Conservation (phyloP, 768 basidiomycete genomes). For the Pleurotus salmoneostramineus region DNA sequence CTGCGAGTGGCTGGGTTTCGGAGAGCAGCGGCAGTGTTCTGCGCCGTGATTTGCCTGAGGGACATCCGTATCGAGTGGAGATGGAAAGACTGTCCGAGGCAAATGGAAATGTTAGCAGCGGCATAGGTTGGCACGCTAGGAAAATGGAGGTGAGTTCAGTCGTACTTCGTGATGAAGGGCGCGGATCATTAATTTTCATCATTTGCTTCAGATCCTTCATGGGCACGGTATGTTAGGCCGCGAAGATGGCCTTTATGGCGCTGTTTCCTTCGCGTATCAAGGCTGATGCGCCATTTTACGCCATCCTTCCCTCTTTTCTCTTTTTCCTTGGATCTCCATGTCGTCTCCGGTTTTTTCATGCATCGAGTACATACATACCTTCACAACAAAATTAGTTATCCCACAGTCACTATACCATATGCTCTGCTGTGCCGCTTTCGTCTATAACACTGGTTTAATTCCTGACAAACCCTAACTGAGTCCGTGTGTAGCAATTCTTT, state of each 20-base stretch:
- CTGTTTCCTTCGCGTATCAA: constrained; percentile 92
- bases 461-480: too few relatives aligned
- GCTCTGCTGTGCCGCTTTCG: too few relatives aligned
- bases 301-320: background rate
- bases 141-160: constrained; percentile 90
- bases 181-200: constrained; percentile 6
- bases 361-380: too few relatives aligned
- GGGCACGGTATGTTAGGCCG: constrained; percentile 89
- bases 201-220: constrained; percentile 58
- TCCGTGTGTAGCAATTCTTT: too few relatives aligned
- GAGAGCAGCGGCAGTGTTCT: constrained; percentile 39
- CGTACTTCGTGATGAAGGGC: background rate
- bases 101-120: constrained; percentile 87
- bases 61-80: constrained; percentile 68
- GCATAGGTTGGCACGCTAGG: constrained; percentile 91
- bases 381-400: too few relatives aligned
- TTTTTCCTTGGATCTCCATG: too few relatives aligned
- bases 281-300: constrained; percentile 43
- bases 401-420: too few relatives aligned
- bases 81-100: constrained; percentile 71
- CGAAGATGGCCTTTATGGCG: constrained; percentile 92
- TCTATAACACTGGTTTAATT: too few relatives aligned
- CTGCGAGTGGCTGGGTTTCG: constrained; percentile 74
- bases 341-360: too few relatives aligned
- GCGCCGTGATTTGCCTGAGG: constrained; percentile 50